Conservation (phyloP, 2,329 filamentous ascomycete species). For the Allantophomopsis lycopodina region DNA sequence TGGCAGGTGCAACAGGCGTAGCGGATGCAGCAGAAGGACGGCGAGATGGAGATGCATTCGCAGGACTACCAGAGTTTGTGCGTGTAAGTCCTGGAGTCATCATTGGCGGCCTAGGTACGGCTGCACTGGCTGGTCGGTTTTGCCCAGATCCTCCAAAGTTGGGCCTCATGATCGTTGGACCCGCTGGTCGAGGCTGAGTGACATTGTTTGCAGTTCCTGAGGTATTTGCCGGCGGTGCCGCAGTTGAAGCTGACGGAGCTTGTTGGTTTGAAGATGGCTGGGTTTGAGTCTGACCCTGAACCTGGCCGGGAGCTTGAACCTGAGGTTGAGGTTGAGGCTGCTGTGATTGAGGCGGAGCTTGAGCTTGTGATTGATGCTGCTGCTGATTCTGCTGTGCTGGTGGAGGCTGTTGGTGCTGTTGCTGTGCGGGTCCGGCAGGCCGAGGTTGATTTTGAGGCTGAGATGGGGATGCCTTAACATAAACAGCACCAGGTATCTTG, state of each 20-base stretch:
- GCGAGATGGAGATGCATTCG: conserved; percentile 6
- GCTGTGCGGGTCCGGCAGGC: not conserved
- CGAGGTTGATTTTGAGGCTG: not conserved
- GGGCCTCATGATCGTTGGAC: conserved; percentile 13
- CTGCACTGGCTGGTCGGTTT: conserved; percentile 7
- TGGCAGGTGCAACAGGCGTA: conserved; percentile 2
- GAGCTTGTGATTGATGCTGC: conserved; percentile 3
- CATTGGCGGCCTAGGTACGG: conserved; percentile 16
- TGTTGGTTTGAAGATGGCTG: conserved; percentile 6
- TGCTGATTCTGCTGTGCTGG: conserved; percentile 3
- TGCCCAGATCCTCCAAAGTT: conserved; percentile 12
- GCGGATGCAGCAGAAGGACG: conserved; percentile 10
- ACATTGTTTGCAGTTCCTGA: conserved; percentile 2
- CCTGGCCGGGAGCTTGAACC: not conserved
- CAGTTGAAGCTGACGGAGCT: not conserved
- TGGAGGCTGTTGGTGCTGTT: conserved; percentile 1
- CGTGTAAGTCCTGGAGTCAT: conserved; percentile 10
- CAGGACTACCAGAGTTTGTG: conserved; percentile 10
- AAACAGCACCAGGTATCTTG: conserved; percentile 6
- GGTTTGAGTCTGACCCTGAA: not conserved
- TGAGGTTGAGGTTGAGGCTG: conserved; percentile 1
- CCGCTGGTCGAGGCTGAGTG: conserved; percentile 4
- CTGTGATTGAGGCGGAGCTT: not conserved
- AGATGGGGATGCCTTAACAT: not conserved
- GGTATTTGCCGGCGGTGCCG: conserved; percentile 7